A percentile compares a stretch with the other conserved stretches of the same genome.
Evolutionary conservation across 2,329 filamentous ascomycete genomes (phyloP).

Genomic region (Talaromyces funiculosus): DNA sequence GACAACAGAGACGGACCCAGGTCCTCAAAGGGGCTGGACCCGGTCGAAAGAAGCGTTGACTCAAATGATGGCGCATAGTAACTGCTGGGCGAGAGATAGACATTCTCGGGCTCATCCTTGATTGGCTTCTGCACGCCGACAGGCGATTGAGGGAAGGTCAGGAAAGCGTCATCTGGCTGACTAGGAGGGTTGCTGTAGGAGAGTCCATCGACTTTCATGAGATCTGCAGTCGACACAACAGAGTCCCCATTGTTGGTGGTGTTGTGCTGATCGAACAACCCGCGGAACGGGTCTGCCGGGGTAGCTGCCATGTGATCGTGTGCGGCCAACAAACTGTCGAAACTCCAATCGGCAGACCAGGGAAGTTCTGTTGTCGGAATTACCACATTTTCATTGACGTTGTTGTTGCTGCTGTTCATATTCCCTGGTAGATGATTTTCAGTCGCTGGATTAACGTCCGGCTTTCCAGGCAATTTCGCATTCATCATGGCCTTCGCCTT

Average conservation of each 20-base stretch:
- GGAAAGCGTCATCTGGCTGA: conserved; percentile 10
- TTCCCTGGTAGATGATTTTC: neutral
- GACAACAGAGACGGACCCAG: conserved; percentile 10
- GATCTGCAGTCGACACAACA: conserved; percentile 2
- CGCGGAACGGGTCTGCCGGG: neutral
- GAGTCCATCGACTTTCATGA: conserved; percentile 6
- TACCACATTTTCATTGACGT: neutral
- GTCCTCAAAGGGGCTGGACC: conserved; percentile 7
- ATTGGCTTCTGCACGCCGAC: conserved; percentile 7
- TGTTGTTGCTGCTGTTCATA: neutral
- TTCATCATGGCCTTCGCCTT: conserved; percentile 14
- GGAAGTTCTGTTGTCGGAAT: neutral
- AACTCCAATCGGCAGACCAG: conserved; percentile 12
- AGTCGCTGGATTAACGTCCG: neutral
- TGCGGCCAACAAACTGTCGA: conserved; percentile 10
- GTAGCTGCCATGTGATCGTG: conserved; percentile 3
- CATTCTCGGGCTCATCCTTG: conserved; percentile 14
- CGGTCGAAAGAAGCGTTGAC: conserved; percentile 9
- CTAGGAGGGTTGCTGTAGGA: conserved; percentile 6
- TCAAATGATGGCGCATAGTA: conserved; percentile 13
- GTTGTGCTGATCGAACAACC: conserved; percentile 1
- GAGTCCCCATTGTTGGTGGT: neutral
- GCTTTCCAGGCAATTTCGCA: conserved; percentile 9
- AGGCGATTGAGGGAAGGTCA: conserved; percentile 1
- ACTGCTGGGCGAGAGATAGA: conserved; percentile 13